Evolutionary conservation across 2,329 filamentous ascomycete genomes (phyloP), one percentile per base, ranked within the genome.

Genomic region (Alternaria brassicae): DNA sequence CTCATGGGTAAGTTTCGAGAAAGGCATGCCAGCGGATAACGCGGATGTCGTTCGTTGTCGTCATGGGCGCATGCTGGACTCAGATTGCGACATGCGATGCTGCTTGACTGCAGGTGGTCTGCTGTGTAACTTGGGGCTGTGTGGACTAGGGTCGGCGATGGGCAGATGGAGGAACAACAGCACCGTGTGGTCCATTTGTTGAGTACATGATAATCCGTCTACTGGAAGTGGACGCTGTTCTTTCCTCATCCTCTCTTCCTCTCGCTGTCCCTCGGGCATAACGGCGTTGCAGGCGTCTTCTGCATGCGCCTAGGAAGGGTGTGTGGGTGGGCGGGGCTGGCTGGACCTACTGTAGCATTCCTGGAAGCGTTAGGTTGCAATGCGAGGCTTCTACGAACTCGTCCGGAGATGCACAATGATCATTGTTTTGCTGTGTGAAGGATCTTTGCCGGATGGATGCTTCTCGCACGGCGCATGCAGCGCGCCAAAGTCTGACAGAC

Each of bases 1-100:
- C 52, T 60, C 55, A 67, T 65, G 55, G 62, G 42, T 48, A 67
- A 66, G 53, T 45, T 1, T 23, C 12, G 32, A 48, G 62, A 51
- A 66, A 59, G 37, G 55, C 63, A 66, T 66, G 58, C 15, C 34
- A 50, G 40, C 36, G 21, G 15, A 41, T 48, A 19, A 53, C 58
- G 55, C 51, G 34, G 41, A 36, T n/a, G 19, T 44, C 15, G 21
- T 13, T 21, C 25, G 41, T 47, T 39, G 37, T 23, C 40, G 49
- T 23, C 27, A 52, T 52, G 37, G 17, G 23, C 9, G 23, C 25
- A 30, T 32, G 42, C 19, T 15, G 17, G 49, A 39, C 41, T 57
- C 41, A 62, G 58, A 61, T 52, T 49, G 13, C 25, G 15, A 27
- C 32, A 34, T 48, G 19, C 47, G 9, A 19, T 47, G 57, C 23